Evolutionary conservation across 202 grass and related monocot genomes (phyloP).

Genomic region (Musa balbisiana): DNA sequence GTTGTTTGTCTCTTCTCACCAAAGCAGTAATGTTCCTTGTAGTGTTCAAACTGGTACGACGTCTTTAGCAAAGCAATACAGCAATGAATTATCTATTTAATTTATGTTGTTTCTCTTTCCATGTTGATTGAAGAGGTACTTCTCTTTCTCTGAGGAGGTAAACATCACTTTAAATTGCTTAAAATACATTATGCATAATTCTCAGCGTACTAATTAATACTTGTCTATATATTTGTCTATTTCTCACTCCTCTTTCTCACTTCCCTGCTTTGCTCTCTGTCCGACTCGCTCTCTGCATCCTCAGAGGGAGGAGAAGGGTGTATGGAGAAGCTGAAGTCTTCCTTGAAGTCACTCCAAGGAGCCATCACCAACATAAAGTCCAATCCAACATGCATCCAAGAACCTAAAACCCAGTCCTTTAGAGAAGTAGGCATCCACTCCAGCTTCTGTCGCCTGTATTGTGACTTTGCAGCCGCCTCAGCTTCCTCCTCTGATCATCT

Average conservation of each 20-base stretch:
- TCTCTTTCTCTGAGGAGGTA: no score
- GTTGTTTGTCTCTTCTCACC: no score
- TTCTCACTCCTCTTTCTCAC: background rate
- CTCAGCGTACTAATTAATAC: no score
- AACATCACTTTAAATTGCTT: no score
- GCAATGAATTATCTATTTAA: no score
- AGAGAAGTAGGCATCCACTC: background rate
- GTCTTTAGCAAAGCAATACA: no score
- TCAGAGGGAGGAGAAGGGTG: background rate
- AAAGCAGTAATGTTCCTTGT: no score
- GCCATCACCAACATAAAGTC: conserved; percentile 23
- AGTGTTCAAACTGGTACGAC: no score
- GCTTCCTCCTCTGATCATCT: conserved; percentile 17
- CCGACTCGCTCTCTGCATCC: background rate
- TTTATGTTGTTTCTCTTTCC: no score
- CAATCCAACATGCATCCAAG: conserved; percentile 17
- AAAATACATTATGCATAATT: no score
- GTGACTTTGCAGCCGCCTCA: background rate
- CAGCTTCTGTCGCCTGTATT: background rate
- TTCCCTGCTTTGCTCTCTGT: background rate
- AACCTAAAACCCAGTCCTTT: conserved; percentile 27
- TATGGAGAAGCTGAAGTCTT: conserved; percentile 43
- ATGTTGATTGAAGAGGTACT: no score
- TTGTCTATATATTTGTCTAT: background rate
- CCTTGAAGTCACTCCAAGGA: conserved; percentile 33